Percentiles rank a stretch among this genome's conserved stretches.
These are phyloP conservation scores for Monsonia emarginata DNA, from an alignment of 441 rosid genomes.

Conservation along the genomic window DNA sequence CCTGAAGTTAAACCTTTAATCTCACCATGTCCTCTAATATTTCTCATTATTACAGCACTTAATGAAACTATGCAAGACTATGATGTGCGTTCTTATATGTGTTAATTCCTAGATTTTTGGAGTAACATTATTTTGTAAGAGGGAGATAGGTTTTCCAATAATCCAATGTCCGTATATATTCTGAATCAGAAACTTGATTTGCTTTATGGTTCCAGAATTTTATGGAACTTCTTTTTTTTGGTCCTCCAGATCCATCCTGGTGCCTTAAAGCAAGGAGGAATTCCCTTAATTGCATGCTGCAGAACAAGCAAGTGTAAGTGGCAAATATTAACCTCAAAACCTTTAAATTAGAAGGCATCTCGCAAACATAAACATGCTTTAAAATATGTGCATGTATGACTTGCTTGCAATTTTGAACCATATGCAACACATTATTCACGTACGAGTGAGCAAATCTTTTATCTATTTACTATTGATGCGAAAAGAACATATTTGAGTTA, in stretches of 20 bases:
- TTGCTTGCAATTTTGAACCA: neutral
- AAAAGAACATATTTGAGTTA: neutral
- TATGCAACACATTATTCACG: neutral
- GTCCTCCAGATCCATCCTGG: slow-evolving; percentile 75
- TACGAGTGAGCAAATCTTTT: neutral
- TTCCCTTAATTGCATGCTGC: slow-evolving; percentile 81
- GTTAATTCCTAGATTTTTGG: too few relatives aligned
- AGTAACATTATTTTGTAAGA: too few relatives aligned
- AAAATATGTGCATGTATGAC: neutral
- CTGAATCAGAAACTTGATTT: too few relatives aligned
- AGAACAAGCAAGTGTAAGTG: slow-evolving; percentile 70
- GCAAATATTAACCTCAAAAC: neutral
- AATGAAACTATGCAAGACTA: too few relatives aligned
- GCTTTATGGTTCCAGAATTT: neutral
- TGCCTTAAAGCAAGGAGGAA: slow-evolving; percentile 73
- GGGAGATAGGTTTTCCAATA: too few relatives aligned
- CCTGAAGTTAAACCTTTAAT: too few relatives aligned
- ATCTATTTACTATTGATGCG: neutral
- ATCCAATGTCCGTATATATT: too few relatives aligned
- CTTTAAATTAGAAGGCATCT: neutral
- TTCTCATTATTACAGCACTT: too few relatives aligned
- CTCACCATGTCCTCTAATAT: too few relatives aligned
- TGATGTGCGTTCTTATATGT: too few relatives aligned
- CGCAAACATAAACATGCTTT: neutral
- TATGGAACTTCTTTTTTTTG: slow-evolving; percentile 5